Conservation (phyloP, 73 alveolate species). For the Paramecium sexaurelia region DNA sequence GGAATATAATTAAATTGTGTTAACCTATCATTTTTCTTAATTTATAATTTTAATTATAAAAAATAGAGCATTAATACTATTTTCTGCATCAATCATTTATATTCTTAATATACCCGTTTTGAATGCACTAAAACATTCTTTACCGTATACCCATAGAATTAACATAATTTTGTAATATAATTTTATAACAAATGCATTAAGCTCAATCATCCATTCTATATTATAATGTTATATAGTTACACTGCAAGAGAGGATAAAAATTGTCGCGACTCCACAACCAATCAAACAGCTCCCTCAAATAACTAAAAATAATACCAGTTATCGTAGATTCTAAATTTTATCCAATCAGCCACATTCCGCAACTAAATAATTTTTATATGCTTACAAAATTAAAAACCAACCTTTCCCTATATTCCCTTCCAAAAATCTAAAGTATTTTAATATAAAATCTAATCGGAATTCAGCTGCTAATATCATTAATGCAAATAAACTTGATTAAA, state of each 20-base stretch:
- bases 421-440: conserved; percentile 26
- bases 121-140: too few relatives aligned
- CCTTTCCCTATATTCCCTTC: conserved; percentile 54
- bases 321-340: neutral
- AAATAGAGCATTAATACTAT: too few relatives aligned
- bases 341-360: conserved; percentile 49
- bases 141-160: too few relatives aligned
- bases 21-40: too few relatives aligned
- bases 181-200: neutral
- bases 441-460: neutral
- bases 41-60: too few relatives aligned
- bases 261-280: conserved; percentile 1
- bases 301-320: neutral
- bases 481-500: neutral
- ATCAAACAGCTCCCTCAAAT: neutral
- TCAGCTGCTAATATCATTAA: conserved; percentile 43
- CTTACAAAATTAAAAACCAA: conserved; percentile 33
- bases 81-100: too few relatives aligned
- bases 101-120: too few relatives aligned
- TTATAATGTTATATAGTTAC: neutral
- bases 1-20: too few relatives aligned
- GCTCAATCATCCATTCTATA: neutral
- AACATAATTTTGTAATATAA: neutral
- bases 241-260: neutral
- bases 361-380: neutral